Conservation (phyloP, 805 yeast genomes). For the Lipomyces starkeyi region DNA sequence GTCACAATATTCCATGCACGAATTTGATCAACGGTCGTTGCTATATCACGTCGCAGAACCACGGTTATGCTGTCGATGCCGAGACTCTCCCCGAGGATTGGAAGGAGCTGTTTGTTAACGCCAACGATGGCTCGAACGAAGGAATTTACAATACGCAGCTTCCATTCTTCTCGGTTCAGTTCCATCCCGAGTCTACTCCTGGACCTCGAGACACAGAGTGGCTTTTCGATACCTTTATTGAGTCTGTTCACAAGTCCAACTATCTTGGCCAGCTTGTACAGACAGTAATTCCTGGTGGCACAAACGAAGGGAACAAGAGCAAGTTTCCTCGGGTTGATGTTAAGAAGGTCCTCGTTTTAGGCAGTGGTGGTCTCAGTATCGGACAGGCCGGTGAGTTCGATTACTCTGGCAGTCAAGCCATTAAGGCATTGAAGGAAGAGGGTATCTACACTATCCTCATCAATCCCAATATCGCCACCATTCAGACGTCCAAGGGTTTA, state of each 20-base stretch:
- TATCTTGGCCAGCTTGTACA: slow-evolving; percentile 62
- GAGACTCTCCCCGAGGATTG: slow-evolving; percentile 75
- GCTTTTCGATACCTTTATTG: slow-evolving; percentile 89
- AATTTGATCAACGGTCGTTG: slow-evolving; percentile 90
- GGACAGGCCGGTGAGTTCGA: slow-evolving; percentile 99
- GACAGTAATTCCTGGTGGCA: slow-evolving; percentile 91
- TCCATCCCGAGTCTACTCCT: slow-evolving; percentile 99
- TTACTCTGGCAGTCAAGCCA: slow-evolving; percentile 98
- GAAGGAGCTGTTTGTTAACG: slow-evolving; percentile 93
- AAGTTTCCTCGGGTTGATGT: slow-evolving; percentile 80
- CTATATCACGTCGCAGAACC: slow-evolving; percentile 98
- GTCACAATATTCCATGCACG: slow-evolving; percentile 96
- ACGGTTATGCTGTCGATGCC: slow-evolving; percentile 96
- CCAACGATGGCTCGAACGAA: slow-evolving; percentile 97
- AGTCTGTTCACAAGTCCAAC: slow-evolving; percentile 67
- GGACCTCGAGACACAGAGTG: slow-evolving; percentile 99
- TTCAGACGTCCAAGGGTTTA: slow-evolving; percentile 95
- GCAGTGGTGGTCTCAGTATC: slow-evolving; percentile 97
- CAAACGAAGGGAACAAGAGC: slow-evolving; percentile 70
- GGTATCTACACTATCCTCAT: slow-evolving; percentile 95
- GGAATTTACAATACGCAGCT: slow-evolving; percentile 90
- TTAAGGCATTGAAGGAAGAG: slow-evolving; percentile 97
- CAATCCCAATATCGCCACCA: slow-evolving; percentile 98
- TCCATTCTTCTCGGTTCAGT: slow-evolving; percentile 97
- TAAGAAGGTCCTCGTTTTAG: slow-evolving; percentile 90